A percentile compares a stretch with the other conserved stretches of the same genome.
Conservation (phyloP, 768 basidiomycete genomes). For the Boletales sp. region DNA sequence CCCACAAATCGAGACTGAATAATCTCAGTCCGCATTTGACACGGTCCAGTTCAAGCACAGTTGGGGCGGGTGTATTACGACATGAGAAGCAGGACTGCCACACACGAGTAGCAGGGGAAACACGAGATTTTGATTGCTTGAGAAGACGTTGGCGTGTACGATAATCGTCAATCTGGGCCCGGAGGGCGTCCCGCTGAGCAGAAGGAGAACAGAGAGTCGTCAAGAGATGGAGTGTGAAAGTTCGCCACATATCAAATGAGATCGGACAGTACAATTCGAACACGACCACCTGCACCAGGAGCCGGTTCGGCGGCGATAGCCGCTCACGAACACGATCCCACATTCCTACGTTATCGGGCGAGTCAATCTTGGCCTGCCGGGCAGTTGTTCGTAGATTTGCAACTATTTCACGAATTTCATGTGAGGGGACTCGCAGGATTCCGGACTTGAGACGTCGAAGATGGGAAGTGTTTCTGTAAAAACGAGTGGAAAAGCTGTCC, state of each 20-base stretch:
- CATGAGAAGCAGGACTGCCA: constrained; percentile 2
- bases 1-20: constrained; percentile 23
- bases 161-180: constrained; percentile 4
- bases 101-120: constrained; percentile 35
- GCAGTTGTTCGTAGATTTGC: constrained; percentile 26
- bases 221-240: constrained; percentile 24
- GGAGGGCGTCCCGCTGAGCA: background rate
- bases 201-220: constrained; percentile 30
- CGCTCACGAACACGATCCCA: constrained; percentile 34
- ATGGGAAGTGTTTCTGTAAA: constrained; percentile 19
- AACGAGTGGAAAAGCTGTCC: constrained; percentile 32
- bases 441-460: constrained; percentile 20
- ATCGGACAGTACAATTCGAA: constrained; percentile 41
- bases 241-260: constrained; percentile 37
- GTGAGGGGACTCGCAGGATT: constrained; percentile 29
- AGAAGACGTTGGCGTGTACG: background rate
- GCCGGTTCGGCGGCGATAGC: constrained; percentile 37
- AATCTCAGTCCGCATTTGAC: constrained; percentile 31
- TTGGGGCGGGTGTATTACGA: constrained; percentile 7
- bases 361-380: background rate
- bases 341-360: constrained; percentile 23
- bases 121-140: constrained; percentile 16
- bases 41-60: constrained; percentile 13
- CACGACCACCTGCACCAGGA: constrained; percentile 26
- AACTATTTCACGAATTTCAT: constrained; percentile 15